Evolutionary conservation across 805 yeast genomes (phyloP).

Genomic region (Yamadazyma takamatsuzukensis): DNA sequence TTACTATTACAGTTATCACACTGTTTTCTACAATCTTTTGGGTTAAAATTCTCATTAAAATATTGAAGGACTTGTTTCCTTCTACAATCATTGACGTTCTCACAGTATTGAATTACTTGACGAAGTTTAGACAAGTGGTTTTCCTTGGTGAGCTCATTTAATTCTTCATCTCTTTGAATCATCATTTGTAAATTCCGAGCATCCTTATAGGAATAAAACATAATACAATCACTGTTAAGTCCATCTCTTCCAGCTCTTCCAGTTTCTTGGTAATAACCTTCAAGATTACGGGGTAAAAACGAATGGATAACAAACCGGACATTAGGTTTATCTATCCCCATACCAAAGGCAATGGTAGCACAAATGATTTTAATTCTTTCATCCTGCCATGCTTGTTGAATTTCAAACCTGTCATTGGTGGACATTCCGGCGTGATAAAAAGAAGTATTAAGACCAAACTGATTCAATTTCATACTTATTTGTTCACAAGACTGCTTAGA

Average conservation of each 20-base stretch:
- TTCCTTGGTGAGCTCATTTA: constrained; percentile 62
- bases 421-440: constrained; percentile 96
- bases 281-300: constrained; percentile 84
- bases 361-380: constrained; percentile 74
- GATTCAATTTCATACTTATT: constrained; percentile 57
- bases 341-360: constrained; percentile 98
- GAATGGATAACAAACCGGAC: constrained; percentile 89
- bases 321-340: constrained; percentile 98
- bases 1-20: constrained; percentile 80
- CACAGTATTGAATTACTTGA: constrained; percentile 88
- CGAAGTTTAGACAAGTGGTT: constrained; percentile 73
- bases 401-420: constrained; percentile 61
- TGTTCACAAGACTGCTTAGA: constrained; percentile 87
- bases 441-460: constrained; percentile 62
- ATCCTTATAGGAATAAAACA: constrained; percentile 79
- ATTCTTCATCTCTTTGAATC: constrained; percentile 72
- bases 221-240: constrained; percentile 68
- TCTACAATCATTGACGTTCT: constrained; percentile 85
- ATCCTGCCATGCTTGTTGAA: constrained; percentile 83
- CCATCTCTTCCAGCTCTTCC: constrained; percentile 99
- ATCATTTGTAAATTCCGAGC: constrained; percentile 70
- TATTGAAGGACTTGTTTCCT: constrained; percentile 85
- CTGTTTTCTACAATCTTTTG: constrained; percentile 57
- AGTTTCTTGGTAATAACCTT: constrained; percentile 96
- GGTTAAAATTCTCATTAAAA: constrained; percentile 79